Evolutionary conservation across 2,329 filamentous ascomycete species (phyloP).

Genomic region (Paramyrothecium sp.): DNA sequence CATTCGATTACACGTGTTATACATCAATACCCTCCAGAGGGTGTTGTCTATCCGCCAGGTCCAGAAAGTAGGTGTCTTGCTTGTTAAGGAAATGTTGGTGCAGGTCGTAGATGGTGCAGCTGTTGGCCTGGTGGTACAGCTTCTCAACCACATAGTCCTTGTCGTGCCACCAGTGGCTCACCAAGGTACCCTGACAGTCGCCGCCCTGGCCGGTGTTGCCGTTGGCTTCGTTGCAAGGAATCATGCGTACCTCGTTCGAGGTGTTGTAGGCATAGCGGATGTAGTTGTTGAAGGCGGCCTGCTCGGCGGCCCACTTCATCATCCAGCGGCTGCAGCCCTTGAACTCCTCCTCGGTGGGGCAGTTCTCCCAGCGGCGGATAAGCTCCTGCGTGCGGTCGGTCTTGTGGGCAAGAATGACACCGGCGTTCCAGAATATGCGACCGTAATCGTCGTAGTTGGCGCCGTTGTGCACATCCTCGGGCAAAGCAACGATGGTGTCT

Average conservation of each 20-base stretch:
- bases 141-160: conserved; percentile 18
- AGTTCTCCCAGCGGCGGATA: conserved; percentile 41
- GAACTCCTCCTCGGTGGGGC: conserved; percentile 28
- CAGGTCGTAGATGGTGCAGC: background rate
- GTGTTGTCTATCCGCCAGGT: background rate
- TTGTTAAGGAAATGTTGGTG: background rate
- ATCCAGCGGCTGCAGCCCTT: conserved; percentile 26
- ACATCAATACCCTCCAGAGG: background rate
- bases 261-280: conserved; percentile 33
- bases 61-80: background rate
- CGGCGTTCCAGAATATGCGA: conserved; percentile 41
- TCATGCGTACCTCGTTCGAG: conserved; percentile 23
- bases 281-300: conserved; percentile 35
- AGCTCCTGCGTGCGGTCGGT: conserved; percentile 40
- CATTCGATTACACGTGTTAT: background rate
- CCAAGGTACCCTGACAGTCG: conserved; percentile 31
- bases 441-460: conserved; percentile 30
- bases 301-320: conserved; percentile 28
- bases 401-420: conserved; percentile 48
- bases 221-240: conserved; percentile 36
- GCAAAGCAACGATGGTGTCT: conserved; percentile 32
- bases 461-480: conserved; percentile 28
- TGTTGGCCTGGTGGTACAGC: background rate
- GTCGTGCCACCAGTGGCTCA: conserved; percentile 35
- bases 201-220: conserved; percentile 29